Evolutionary conservation across 164 flowering plant species (phyloP).

Genomic region (Stephania yunnanensis): DNA sequence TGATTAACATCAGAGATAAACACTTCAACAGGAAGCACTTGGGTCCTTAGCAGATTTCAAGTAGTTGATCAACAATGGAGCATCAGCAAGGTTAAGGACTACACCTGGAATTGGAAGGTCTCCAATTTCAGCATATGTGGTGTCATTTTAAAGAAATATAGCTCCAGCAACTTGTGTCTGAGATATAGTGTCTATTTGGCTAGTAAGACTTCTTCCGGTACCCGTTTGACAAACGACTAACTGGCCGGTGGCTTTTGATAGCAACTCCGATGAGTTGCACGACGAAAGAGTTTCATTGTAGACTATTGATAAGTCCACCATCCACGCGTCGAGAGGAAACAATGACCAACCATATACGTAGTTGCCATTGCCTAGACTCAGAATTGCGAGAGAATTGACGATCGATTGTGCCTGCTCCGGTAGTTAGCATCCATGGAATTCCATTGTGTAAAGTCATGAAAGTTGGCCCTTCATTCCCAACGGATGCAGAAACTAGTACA

Average conservation of each 20-base stretch:
- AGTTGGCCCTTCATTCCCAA: slow-evolving; percentile 61
- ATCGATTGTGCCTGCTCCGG: slow-evolving; percentile 58
- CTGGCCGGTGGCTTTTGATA: slow-evolving; percentile 13
- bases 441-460: slow-evolving; percentile 37
- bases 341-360: slow-evolving; percentile 24
- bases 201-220: background rate
- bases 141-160: slow-evolving; percentile 27
- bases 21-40: no score
- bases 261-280: slow-evolving; percentile 26
- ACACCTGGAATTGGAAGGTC: slow-evolving; percentile 24
- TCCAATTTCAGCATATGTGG: background rate
- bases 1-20: no score
- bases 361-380: slow-evolving; percentile 36
- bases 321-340: slow-evolving; percentile 26
- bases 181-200: slow-evolving; percentile 15
- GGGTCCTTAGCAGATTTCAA: slow-evolving; percentile 9
- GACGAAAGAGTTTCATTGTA: slow-evolving; percentile 26
- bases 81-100: slow-evolving; percentile 24
- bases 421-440: slow-evolving; percentile 57
- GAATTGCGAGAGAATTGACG: slow-evolving; percentile 33
- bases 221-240: slow-evolving; percentile 23
- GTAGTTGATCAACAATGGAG: slow-evolving; percentile 21
- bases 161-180: slow-evolving; percentile 25
- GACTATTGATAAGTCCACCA: slow-evolving; percentile 19
- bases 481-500: slow-evolving; percentile 50